Base-by-base conservation (phyloP, 1,284 basidiomycete genomes). In the Moniliophthora roreri region DNA sequence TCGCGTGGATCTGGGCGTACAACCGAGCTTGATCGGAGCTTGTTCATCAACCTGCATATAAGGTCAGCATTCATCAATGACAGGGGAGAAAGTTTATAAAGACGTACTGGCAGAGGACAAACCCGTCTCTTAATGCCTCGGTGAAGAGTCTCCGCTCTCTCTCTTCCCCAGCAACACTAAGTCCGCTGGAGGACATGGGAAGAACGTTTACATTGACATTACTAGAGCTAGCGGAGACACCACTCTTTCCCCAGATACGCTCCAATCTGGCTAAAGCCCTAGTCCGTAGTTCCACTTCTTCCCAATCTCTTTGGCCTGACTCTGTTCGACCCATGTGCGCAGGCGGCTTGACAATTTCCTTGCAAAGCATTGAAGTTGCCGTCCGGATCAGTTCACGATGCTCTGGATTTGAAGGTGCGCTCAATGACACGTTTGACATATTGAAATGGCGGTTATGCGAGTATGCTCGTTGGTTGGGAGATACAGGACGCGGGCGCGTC, bases 81-180 rank as follows among this genome's bases (percentile, higher is more conserved):
- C 47, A 59, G 50, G 24, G 55, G 39, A 49, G 59, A 20, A 58
- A 53, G 42, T 26, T 21, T 44, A 60, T n/a, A 44, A 51, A 58
- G 50, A 84, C 86, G 73, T 65, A 93, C 92, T 91, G 86, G 82
- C 91, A 94, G 20, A 95, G 78, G 24, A 95, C 80, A 66, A 87
- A 89, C 1, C 93, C 93, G 73, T 95, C 93, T 60, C 83, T 73
- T 56, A 94, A 66, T 1, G 88, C 84, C 53, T 91, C 88, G 44
- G 78, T 77, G 63, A 94, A 93, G 34, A 83, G 67, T 54, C 76
- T 80, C 57, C 81, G 70, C 69, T 94, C 91, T 59, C 85, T 75
- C 59, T 91, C 89, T 67, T 90, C 90, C 28, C 85, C 84, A 45
- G 71, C 77, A 54, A 64, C 72, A 65, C 73, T 82, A 52, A 75